phyloP scores from a whole-genome alignment of 2,329 filamentous ascomycete genomes.

The Colletotrichum neosansevieriae region DNA sequence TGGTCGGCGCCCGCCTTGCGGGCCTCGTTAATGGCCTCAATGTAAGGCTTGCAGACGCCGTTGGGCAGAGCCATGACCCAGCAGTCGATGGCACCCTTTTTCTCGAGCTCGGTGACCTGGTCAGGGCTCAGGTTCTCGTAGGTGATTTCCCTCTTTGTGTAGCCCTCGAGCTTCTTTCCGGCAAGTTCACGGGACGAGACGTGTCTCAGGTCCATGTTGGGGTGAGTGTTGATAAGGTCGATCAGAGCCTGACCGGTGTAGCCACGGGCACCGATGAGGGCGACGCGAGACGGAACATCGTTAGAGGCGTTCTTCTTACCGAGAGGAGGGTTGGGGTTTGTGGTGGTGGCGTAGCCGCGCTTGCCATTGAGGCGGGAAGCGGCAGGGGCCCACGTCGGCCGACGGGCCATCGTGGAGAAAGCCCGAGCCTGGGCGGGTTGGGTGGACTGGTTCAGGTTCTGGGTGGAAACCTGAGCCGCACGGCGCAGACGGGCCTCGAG shows the following conservation, averaged over 20 bases:
- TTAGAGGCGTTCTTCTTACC: slow-evolving; percentile 86
- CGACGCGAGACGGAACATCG: slow-evolving; percentile 81
- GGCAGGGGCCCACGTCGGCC: slow-evolving; percentile 45
- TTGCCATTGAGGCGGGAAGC: slow-evolving; percentile 34
- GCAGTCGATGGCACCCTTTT: slow-evolving; percentile 87
- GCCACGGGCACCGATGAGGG: slow-evolving; percentile 90
- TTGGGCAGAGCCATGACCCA: slow-evolving; percentile 99
- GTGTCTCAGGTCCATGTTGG: slow-evolving; percentile 88
- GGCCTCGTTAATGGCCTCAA: slow-evolving; percentile 85
- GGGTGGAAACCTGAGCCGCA: slow-evolving; percentile 77
- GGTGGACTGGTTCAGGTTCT: slow-evolving; percentile 55
- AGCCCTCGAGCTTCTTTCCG: slow-evolving; percentile 88
- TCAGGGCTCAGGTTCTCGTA: slow-evolving; percentile 93
- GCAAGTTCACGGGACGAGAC: slow-evolving; percentile 94
- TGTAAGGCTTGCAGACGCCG: slow-evolving; percentile 91
- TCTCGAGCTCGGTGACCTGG: slow-evolving; percentile 87
- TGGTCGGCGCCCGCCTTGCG: slow-evolving; percentile 63
- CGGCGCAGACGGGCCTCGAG: slow-evolving; percentile 86
- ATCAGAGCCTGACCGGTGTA: slow-evolving; percentile 96
- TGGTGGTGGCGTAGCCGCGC: slow-evolving; percentile 61
- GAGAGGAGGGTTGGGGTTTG: slow-evolving; percentile 90
- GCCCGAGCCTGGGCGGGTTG: slow-evolving; percentile 56
- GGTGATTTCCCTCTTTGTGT: slow-evolving; percentile 89
- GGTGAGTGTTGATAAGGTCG: slow-evolving; percentile 86
- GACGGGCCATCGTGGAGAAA: slow-evolving; percentile 72